These are phyloP conservation scores for Colletotrichum sp. DNA, from an alignment of 2,329 filamentous ascomycete species.

Conservation along the genomic window DNA sequence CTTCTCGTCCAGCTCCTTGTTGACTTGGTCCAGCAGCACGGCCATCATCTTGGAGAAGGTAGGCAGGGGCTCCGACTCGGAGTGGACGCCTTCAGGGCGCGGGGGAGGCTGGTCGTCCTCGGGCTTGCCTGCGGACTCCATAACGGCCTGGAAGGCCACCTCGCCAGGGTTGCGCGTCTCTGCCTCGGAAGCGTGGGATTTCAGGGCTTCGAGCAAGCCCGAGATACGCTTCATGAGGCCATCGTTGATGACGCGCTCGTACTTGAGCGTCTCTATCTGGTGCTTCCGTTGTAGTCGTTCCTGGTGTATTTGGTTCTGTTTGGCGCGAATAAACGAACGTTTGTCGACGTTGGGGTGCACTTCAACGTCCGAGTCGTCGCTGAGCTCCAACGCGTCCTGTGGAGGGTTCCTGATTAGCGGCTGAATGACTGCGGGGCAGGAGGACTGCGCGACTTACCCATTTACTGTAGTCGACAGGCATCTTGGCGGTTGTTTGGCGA, in stretches of 20 bases:
- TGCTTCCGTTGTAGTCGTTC: slow-evolving; percentile 85
- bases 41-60: slow-evolving; percentile 98
- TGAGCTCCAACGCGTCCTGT: slow-evolving; percentile 90
- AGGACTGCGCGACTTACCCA: slow-evolving; percentile 56
- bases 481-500: slow-evolving; percentile 31
- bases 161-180: slow-evolving; percentile 74
- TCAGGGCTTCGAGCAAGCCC: slow-evolving; percentile 74
- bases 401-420: slow-evolving; percentile 3
- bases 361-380: slow-evolving; percentile 97
- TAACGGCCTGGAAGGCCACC: slow-evolving; percentile 86
- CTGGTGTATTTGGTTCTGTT: slow-evolving; percentile 96
- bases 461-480: slow-evolving; percentile 70
- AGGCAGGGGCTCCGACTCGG: slow-evolving; percentile 74
- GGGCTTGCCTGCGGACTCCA: slow-evolving; percentile 77
- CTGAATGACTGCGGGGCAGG: background rate
- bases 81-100: slow-evolving; percentile 80
- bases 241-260: slow-evolving; percentile 92
- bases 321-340: slow-evolving; percentile 95
- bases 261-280: slow-evolving; percentile 90
- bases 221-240: slow-evolving; percentile 86
- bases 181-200: slow-evolving; percentile 73
- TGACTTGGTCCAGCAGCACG: slow-evolving; percentile 92
- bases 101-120: slow-evolving; percentile 77
- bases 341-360: slow-evolving; percentile 99
- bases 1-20: slow-evolving; percentile 80